phyloP scores from a whole-genome alignment of 2,329 filamentous ascomycete species.

The Blastomyces parvus region DNA sequence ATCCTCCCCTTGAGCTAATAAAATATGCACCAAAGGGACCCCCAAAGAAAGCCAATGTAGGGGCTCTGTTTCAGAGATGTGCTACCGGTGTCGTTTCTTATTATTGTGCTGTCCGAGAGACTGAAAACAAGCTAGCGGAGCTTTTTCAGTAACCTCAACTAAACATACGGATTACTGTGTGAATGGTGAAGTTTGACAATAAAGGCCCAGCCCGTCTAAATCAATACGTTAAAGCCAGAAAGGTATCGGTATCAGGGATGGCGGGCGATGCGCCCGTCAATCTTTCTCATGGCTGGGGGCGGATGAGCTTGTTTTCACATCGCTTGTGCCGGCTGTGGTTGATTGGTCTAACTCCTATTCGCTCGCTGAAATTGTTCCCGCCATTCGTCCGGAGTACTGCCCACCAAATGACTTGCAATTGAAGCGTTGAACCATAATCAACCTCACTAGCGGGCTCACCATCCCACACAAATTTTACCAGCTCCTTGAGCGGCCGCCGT shows the following conservation, averaged over 20 bases:
- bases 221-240: neutral
- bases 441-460: neutral
- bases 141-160: neutral
- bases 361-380: neutral
- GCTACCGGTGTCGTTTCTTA: neutral
- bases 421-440: neutral
- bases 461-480: neutral
- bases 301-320: constrained; percentile 5
- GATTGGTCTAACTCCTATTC: neutral
- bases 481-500: neutral
- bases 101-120: neutral
- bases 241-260: neutral
- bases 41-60: neutral
- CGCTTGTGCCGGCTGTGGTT: neutral
- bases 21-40: neutral
- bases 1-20: neutral
- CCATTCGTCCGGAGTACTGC: no score
- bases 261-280: neutral
- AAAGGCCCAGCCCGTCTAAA: neutral
- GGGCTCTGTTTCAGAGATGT: neutral
- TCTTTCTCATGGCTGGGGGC: neutral
- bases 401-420: neutral
- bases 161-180: neutral
- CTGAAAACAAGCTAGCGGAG: neutral
- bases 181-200: neutral